phyloP scores from a whole-genome alignment of 2,329 filamentous ascomycete species.

The Xylariaceae sp. region DNA sequence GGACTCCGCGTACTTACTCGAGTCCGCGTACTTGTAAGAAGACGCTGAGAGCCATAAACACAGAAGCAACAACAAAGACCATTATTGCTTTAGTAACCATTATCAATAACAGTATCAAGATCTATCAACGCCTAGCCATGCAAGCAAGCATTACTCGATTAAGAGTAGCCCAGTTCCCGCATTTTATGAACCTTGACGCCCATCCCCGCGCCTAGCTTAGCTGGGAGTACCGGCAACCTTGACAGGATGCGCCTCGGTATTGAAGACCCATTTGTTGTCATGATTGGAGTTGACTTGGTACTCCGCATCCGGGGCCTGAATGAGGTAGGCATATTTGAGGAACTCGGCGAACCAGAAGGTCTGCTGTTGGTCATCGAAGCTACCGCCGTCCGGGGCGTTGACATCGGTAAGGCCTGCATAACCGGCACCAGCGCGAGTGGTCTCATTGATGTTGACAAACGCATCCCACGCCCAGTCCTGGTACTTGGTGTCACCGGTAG shows the following conservation, averaged over 20 bases:
- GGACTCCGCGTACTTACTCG: no score
- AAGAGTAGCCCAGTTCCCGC: no score
- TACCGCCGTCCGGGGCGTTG: conserved; percentile 57
- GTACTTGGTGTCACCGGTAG: conserved; percentile 71
- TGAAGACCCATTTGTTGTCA: conserved; percentile 51
- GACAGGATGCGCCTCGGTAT: conserved; percentile 38
- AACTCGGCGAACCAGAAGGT: conserved; percentile 88
- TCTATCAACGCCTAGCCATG: no score
- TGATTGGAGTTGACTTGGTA: conserved; percentile 46
- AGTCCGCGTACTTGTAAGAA: no score
- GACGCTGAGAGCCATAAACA: no score
- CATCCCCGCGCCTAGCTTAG: conserved; percentile 8
- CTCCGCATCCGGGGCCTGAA: conserved; percentile 57
- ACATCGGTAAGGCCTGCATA: conserved; percentile 66
- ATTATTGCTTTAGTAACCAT: no score
- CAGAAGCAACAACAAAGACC: no score
- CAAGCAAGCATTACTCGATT: no score
- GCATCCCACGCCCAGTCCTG: conserved; percentile 82
- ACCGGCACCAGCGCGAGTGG: conserved; percentile 60
- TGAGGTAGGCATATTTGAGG: conserved; percentile 78
- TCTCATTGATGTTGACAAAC: conserved; percentile 64
- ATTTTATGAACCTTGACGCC: no score
- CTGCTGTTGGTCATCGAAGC: conserved; percentile 68
- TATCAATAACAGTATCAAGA: no score
- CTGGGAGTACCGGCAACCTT: conserved; percentile 26